A percentile compares a stretch with the other conserved stretches of the same genome.
Conservation (phyloP, 2,329 filamentous ascomycete species). For the Aspergillus candidus region DNA sequence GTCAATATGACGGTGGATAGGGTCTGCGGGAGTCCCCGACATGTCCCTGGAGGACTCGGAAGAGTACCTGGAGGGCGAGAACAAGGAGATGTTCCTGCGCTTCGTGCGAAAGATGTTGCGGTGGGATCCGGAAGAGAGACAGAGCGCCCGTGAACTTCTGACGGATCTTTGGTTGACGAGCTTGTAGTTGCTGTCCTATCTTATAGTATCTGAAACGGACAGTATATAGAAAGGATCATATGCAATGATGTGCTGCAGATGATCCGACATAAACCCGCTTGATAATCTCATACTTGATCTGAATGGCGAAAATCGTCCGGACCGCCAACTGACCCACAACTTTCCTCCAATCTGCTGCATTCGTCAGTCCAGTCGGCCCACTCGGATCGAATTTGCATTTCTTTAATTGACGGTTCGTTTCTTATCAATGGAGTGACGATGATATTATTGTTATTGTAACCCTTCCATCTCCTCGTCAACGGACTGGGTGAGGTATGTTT, state of each 20-base stretch:
- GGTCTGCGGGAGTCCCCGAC: constrained; percentile 2
- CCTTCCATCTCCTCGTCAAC: background rate
- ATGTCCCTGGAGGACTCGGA: constrained; percentile 20
- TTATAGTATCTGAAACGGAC: constrained; percentile 2
- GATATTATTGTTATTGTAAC: too few relatives aligned
- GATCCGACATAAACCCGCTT: background rate
- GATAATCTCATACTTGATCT: background rate
- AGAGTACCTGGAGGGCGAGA: constrained; percentile 18
- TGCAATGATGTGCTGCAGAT: too few relatives aligned
- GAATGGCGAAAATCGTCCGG: background rate
- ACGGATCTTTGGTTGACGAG: constrained; percentile 23
- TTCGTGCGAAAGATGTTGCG: constrained; percentile 27
- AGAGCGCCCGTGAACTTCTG: constrained; percentile 16
- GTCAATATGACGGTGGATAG: constrained; percentile 9
- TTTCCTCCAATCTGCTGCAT: constrained; percentile 2
- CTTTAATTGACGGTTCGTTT: too few relatives aligned
- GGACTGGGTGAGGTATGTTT: background rate
- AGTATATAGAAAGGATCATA: too few relatives aligned
- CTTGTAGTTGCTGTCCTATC: background rate
- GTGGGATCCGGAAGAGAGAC: constrained; percentile 20
- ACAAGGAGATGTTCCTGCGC: constrained; percentile 19
- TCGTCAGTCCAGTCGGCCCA: constrained; percentile 1
- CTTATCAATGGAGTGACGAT: too few relatives aligned
- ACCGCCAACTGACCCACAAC: background rate
- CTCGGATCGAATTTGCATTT: background rate